Base-by-base conservation (phyloP, 2,329 filamentous ascomycete species). In the Neofusicoccum umdonicola region DNA sequence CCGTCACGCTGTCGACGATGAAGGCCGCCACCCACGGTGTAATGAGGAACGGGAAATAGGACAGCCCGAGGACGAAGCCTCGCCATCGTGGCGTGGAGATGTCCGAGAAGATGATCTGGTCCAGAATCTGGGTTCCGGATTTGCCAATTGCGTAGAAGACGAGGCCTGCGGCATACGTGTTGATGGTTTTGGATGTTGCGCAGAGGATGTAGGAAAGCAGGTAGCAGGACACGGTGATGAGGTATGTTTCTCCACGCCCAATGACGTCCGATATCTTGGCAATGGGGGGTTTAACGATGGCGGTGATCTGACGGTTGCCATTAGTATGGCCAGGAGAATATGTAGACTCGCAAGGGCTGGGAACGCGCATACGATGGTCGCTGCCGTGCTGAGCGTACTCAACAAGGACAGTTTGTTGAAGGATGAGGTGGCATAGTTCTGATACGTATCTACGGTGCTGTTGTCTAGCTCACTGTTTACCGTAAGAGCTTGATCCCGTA, bases 211-310 rank as follows among this genome's bases (percentile, higher is more conserved):
- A 79, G 0, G 74, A 76, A 0, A 80, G 51, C 15, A 79, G 67
- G 61, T 78, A 79, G 63, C 73, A 73, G 11, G 72, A 61, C 11
- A 79, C 66, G 34, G 74, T 71, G 19, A 71, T 66, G 31, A 74
- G 69, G 58, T 79, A 80, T 3, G 75, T 74, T 66, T 79, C 74
- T 7, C 70, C 78, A 63, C 78, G 72, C 1, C 79, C 79, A 12
- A 80, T 68, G 15, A 80, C 77, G 64, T 81, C 77, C 5, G 79
- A 80, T 5, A 80, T 65, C 63, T 80, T 81, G 12, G 79, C 78
- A 11, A 80, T 75, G 0, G 77, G 77, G 0, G 79, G 76, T 67
- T 81, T 81, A 17, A 75, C 64, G 8, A 80, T 73, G 2, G 77
- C 77, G 8, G 74, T 73, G 37, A 80, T 71, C 45, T 48, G 27